A percentile compares a stretch with the other conserved stretches of the same genome.
Conservation (phyloP, 768 basidiomycete genomes). For the Mycena sanguinolenta region DNA sequence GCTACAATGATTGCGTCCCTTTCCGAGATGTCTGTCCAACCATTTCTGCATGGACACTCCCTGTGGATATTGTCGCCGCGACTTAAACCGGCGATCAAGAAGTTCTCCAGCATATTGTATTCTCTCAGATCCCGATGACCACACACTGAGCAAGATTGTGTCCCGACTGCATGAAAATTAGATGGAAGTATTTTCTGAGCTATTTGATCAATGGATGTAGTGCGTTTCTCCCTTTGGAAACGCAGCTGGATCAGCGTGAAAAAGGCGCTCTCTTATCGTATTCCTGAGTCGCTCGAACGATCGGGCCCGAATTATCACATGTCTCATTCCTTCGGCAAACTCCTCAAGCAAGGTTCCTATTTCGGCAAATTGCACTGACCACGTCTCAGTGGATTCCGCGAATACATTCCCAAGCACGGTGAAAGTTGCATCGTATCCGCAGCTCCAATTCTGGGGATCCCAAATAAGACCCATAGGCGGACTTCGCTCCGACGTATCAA, state of each 20-base stretch:
- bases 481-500: not conserved
- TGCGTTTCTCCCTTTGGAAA: not conserved
- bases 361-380: not conserved
- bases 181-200: not conserved
- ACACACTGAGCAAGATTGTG: not conserved
- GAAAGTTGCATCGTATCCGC: conserved; percentile 3
- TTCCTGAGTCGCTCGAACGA: no score
- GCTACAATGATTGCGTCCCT: no score
- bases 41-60: no score
- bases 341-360: no score
- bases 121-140: not conserved
- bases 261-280: not conserved
- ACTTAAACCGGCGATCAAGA: not conserved
- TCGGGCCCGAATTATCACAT: not conserved
- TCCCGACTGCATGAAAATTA: not conserved
- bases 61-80: no score
- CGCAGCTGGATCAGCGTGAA: not conserved
- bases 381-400: not conserved
- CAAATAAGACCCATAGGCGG: not conserved
- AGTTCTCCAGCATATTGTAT: not conserved
- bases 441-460: not conserved
- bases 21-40: no score
- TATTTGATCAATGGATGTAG: not conserved
- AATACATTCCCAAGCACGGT: not conserved
- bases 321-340: not conserved